A percentile compares a stretch with the other conserved stretches of the same genome.
Conservation (phyloP, 306 rosid species). For the Gillenia trifoliata region DNA sequence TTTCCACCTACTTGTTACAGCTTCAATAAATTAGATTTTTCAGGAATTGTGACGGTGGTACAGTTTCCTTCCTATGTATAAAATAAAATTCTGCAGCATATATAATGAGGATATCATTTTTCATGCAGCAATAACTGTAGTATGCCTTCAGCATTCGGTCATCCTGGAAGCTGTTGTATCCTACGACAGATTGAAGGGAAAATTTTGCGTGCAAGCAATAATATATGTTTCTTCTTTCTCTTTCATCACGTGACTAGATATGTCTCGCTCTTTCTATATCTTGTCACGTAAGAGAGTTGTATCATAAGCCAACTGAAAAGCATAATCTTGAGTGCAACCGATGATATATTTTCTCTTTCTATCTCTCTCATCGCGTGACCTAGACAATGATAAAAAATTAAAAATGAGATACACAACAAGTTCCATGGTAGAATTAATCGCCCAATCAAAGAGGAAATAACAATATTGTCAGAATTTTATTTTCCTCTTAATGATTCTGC, state of each 20-base stretch:
- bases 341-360: too few species aligned
- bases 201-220: too few species aligned
- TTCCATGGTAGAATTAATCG: too few species aligned
- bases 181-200: too few species aligned
- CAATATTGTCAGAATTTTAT: neutral
- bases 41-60: neutral
- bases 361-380: neutral
- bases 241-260: too few species aligned
- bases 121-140: neutral
- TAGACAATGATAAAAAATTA: too few species aligned
- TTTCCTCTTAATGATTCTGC: neutral
- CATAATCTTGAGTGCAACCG: too few species aligned
- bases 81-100: neutral
- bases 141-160: neutral
- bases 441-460: neutral
- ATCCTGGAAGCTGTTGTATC: neutral
- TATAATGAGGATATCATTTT: neutral
- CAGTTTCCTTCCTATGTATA: neutral
- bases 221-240: too few species aligned
- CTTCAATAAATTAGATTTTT: constrained; percentile 1
- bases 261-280: too few species aligned
- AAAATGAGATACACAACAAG: too few species aligned
- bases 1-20: constrained; percentile 17
- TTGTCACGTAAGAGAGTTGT: too few species aligned
- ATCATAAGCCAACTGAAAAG: too few species aligned